phyloP scores from a whole-genome alignment of 2,329 filamentous ascomycete species.

The Didymosphaeria variabile region DNA sequence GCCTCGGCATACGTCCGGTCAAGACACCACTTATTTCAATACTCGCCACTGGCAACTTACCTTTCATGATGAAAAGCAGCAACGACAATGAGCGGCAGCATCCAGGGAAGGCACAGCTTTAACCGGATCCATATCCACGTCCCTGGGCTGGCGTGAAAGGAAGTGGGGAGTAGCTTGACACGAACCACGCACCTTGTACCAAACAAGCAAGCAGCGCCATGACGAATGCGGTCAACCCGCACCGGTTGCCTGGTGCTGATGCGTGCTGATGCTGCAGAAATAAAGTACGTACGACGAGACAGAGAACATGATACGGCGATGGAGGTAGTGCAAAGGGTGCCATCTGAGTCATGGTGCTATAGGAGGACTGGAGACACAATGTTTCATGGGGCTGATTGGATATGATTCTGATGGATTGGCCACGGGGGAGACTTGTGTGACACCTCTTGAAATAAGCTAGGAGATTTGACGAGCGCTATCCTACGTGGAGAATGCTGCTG shows the following conservation, averaged over 20 bases:
- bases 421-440: neutral
- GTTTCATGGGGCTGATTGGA: slow-evolving; percentile 18
- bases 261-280: slow-evolving; percentile 4
- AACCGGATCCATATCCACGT: slow-evolving; percentile 8
- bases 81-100: no score
- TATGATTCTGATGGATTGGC: slow-evolving; percentile 17
- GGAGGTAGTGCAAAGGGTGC: neutral
- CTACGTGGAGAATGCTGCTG: slow-evolving; percentile 2
- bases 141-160: slow-evolving; percentile 12
- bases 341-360: neutral
- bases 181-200: slow-evolving; percentile 23
- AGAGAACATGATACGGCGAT: neutral
- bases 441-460: neutral
- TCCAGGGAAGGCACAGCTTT: neutral
- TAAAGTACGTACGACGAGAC: neutral
- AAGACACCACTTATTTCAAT: neutral
- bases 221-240: slow-evolving; percentile 13
- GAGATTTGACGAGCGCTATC: neutral
- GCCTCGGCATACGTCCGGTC: neutral
- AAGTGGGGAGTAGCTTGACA: slow-evolving; percentile 20
- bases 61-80: neutral
- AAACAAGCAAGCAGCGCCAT: slow-evolving; percentile 21
- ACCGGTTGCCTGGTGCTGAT: slow-evolving; percentile 2
- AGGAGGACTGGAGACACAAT: slow-evolving; percentile 7
- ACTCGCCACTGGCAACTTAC: neutral